These are phyloP conservation scores for Exophiala phaeomuriformis DNA, from an alignment of 2,329 filamentous ascomycete genomes.

Conservation along the genomic window DNA sequence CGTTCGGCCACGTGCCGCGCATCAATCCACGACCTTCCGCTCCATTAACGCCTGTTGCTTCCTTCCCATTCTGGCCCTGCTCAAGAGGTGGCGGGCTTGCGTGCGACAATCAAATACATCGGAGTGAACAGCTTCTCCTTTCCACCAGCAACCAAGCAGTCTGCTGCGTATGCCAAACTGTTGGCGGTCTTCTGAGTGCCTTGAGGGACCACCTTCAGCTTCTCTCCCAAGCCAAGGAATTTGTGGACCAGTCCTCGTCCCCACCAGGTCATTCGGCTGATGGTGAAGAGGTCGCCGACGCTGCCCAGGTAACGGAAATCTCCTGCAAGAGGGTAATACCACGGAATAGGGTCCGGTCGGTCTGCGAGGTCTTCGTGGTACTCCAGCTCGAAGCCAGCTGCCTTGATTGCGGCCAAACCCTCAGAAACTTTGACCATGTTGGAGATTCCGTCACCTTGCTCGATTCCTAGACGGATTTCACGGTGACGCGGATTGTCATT, in stretches of 20 bases:
- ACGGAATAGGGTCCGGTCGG: conserved; percentile 66
- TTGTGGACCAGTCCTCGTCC: conserved; percentile 69
- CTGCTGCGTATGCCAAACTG: conserved; percentile 71
- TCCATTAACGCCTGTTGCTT: conserved; percentile 3
- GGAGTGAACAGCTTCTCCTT: conserved; percentile 91
- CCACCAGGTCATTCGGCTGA: conserved; percentile 80
- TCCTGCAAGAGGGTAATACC: conserved; percentile 89
- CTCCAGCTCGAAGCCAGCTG: conserved; percentile 77
- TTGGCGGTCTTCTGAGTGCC: conserved; percentile 95
- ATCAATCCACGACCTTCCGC: background rate
- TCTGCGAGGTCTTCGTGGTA: conserved; percentile 81
- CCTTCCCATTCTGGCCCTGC: background rate
- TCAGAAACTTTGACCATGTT: conserved; percentile 91
- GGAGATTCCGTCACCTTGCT: conserved; percentile 91
- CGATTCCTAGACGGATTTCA: conserved; percentile 85
- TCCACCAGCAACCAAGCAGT: conserved; percentile 79
- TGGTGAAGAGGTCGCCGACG: conserved; percentile 64
- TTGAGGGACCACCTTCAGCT: conserved; percentile 62
- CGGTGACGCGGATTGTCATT: conserved; percentile 80
- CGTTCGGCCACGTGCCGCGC: background rate
- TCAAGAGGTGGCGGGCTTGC: conserved; percentile 58
- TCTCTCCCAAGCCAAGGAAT: conserved; percentile 70
- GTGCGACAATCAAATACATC: conserved; percentile 94
- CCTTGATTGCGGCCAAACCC: conserved; percentile 72
- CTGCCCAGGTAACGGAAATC: conserved; percentile 75